Evolutionary conservation across 768 basidiomycete species (phyloP).

Genomic region (Agaricus sinodeliciosus): DNA sequence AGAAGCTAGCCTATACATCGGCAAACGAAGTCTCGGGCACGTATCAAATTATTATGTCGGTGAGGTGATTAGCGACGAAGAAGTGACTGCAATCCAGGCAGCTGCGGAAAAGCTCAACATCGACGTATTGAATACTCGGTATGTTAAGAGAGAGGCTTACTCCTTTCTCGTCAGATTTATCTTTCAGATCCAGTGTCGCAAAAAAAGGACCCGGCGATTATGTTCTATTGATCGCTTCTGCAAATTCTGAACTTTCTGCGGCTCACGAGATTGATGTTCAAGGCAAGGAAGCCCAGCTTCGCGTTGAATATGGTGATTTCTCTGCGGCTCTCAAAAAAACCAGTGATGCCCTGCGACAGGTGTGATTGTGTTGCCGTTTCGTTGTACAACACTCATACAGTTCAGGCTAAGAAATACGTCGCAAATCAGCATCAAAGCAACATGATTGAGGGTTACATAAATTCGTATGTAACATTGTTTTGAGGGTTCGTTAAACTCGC

Average conservation of each 20-base stretch:
- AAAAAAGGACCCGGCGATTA: constrained; percentile 61
- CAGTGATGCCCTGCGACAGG: constrained; percentile 54
- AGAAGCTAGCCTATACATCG: constrained; percentile 65
- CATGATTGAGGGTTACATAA: constrained; percentile 75
- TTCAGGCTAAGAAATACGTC: constrained; percentile 64
- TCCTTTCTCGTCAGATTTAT: background rate
- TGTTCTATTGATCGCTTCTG: constrained; percentile 72
- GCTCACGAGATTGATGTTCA: constrained; percentile 41
- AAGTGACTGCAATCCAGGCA: constrained; percentile 69
- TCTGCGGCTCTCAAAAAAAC: constrained; percentile 46
- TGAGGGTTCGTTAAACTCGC: background rate
- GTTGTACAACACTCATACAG: background rate
- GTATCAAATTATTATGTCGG: constrained; percentile 85
- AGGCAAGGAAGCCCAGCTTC: constrained; percentile 42
- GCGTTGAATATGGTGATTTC: constrained; percentile 74
- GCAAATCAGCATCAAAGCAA: constrained; percentile 66
- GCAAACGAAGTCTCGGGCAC: constrained; percentile 73
- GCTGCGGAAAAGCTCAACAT: constrained; percentile 72
- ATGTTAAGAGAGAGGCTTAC: constrained; percentile 1
- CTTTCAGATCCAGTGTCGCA: constrained; percentile 43
- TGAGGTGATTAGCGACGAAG: constrained; percentile 62
- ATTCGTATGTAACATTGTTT: constrained; percentile 45
- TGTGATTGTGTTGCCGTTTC: constrained; percentile 14
- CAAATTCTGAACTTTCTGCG: constrained; percentile 29
- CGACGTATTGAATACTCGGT: constrained; percentile 82